A percentile compares a stretch with the other conserved stretches of the same genome.
These are phyloP conservation scores for Aspergillus indologenus DNA, from an alignment of 495 filamentous ascomycete species.

Conservation along the genomic window DNA sequence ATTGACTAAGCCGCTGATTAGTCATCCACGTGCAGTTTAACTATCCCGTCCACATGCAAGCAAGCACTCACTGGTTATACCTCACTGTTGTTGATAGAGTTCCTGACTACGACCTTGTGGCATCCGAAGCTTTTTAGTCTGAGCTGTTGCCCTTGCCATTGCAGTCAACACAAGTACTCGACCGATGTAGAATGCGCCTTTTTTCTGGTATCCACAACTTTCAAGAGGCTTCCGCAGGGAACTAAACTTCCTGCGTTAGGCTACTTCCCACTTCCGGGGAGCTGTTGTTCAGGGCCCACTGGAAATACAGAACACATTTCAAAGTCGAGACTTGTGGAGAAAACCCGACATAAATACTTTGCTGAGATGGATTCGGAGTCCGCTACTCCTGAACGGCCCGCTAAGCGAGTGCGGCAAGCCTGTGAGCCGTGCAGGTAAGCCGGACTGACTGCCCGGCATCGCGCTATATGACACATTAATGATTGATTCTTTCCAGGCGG, in stretches of 20 bases:
- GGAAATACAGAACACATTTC: neutral
- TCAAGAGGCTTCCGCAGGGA: neutral
- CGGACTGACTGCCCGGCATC: neutral
- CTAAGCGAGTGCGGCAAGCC: constrained; percentile 44
- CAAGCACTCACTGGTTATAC: neutral
- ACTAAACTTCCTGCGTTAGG: neutral
- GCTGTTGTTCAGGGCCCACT: neutral
- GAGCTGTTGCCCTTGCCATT: too few relatives aligned
- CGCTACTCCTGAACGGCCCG: constrained; percentile 28
- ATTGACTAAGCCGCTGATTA: neutral
- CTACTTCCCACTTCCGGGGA: neutral
- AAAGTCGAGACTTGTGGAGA: neutral
- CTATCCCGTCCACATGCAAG: neutral
- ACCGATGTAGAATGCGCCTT: neutral
- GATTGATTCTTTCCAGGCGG: constrained; percentile 29
- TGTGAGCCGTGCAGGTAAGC: constrained; percentile 48
- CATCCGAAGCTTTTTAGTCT: too few relatives aligned
- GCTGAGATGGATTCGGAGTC: neutral
- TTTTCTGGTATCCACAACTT: neutral
- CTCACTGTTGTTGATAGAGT: neutral
- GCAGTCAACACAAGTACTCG: too few relatives aligned
- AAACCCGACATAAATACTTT: neutral
- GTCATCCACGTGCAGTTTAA: neutral
- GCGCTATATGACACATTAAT: neutral
- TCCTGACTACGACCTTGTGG: too few relatives aligned